phyloP scores from a whole-genome alignment of 805 yeast species.

The Brettanomyces sp. region DNA sequence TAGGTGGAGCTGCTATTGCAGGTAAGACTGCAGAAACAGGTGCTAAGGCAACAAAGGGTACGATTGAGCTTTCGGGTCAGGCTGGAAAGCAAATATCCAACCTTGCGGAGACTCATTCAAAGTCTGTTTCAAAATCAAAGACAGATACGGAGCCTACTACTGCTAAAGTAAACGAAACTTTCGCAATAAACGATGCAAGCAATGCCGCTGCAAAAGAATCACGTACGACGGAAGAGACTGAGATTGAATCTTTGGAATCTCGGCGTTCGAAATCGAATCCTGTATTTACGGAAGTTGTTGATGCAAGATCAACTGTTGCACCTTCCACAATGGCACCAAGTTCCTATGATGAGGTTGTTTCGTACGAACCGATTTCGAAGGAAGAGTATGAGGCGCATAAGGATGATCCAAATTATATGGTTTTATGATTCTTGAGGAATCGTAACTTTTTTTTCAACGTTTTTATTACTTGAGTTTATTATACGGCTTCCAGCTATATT shows the following conservation, averaged over 20 bases:
- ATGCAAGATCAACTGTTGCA: background rate
- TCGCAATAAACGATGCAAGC: background rate
- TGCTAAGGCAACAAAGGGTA: conserved; percentile 10
- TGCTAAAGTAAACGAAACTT: background rate
- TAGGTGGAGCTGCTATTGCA: conserved; percentile 9
- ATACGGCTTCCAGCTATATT: too few relatives aligned
- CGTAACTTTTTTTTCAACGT: background rate
- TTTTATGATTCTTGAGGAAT: conserved; percentile 10
- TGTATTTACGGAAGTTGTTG: conserved; percentile 19
- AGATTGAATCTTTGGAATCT: conserved; percentile 12
- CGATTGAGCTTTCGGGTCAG: conserved; percentile 12
- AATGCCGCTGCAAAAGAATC: background rate
- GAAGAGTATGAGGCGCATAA: conserved; percentile 35
- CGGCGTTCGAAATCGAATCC: conserved; percentile 4
- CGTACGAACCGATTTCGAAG: conserved; percentile 42
- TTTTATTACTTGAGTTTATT: too few relatives aligned
- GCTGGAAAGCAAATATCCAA: conserved; percentile 13
- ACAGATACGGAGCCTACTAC: conserved; percentile 4
- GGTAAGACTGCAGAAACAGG: conserved; percentile 6
- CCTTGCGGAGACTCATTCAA: conserved; percentile 16
- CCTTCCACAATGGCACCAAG: background rate
- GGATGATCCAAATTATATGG: conserved; percentile 41
- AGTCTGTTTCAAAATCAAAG: conserved; percentile 9
- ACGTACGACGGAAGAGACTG: background rate
- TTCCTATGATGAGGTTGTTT: conserved; percentile 19